A percentile compares a stretch with the other conserved stretches of the same genome.
phyloP scores from a whole-genome alignment of 108 stramenopile species.

The Tribonema minus region DNA sequence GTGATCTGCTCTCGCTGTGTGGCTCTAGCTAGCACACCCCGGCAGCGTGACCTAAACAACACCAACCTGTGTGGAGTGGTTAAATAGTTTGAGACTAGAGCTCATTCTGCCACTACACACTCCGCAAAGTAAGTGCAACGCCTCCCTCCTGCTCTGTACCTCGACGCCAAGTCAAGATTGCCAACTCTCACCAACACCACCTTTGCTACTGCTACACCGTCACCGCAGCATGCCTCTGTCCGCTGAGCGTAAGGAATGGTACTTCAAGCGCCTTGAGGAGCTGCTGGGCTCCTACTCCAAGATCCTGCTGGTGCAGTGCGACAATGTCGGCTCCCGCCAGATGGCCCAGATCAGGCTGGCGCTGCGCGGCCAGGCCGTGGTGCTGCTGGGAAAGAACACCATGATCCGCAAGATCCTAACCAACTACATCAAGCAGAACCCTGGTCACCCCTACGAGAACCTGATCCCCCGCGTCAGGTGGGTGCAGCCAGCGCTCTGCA shows the following conservation, averaged over 20 bases:
- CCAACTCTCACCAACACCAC: no score
- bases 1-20: no score
- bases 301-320: slow-evolving; percentile 78
- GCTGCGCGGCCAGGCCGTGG: slow-evolving; percentile 84
- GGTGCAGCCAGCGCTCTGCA: background rate
- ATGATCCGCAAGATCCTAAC: slow-evolving; percentile 95
- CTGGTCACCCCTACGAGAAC: slow-evolving; percentile 71
- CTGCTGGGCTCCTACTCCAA: slow-evolving; percentile 58
- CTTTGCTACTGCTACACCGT: background rate
- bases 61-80: slow-evolving; percentile 32
- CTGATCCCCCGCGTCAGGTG: background rate
- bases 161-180: background rate
- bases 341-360: slow-evolving; percentile 81
- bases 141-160: background rate
- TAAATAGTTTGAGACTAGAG: slow-evolving; percentile 51
- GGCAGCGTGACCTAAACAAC: no score
- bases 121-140: slow-evolving; percentile 22
- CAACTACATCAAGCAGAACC: slow-evolving; percentile 83
- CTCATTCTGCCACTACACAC: slow-evolving; percentile 48
- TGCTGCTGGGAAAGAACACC: slow-evolving; percentile 99
- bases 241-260: slow-evolving; percentile 40
- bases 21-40: no score
- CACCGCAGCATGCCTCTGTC: slow-evolving; percentile 33
- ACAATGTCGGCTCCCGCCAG: slow-evolving; percentile 98
- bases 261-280: slow-evolving; percentile 44